Percentiles rank a stretch among this genome's conserved stretches.
phyloP scores from a whole-genome alignment of 2,329 filamentous ascomycete species.

The Fusarium pseudonygamai region DNA sequence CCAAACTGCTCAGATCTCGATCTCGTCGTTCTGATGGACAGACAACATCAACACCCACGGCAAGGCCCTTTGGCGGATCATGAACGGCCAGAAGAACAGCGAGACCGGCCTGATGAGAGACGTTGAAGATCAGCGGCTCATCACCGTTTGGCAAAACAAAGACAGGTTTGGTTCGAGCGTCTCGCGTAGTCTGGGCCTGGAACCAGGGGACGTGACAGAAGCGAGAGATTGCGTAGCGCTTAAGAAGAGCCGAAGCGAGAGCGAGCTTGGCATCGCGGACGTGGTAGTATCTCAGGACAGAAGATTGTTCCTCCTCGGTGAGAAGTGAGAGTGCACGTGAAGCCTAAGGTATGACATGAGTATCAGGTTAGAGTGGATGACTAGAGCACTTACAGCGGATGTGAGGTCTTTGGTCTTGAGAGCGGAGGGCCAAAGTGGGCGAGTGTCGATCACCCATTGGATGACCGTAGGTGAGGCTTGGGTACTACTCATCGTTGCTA shows the following conservation, averaged over 20 bases:
- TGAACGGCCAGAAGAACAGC: slow-evolving; percentile 71
- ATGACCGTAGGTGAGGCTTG: slow-evolving; percentile 52
- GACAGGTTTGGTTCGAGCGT: slow-evolving; percentile 64
- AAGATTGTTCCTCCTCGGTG: slow-evolving; percentile 62
- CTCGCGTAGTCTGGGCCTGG: slow-evolving; percentile 64
- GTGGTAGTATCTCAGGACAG: slow-evolving; percentile 70
- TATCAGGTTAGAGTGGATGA: neutral
- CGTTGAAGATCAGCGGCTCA: slow-evolving; percentile 73
- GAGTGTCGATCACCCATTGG: slow-evolving; percentile 71
- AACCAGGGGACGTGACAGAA: slow-evolving; percentile 69
- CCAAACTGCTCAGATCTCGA: slow-evolving; percentile 68
- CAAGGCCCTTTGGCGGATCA: slow-evolving; percentile 44
- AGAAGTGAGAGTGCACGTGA: slow-evolving; percentile 64
- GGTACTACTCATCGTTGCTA: slow-evolving; percentile 19
- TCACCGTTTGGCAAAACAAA: slow-evolving; percentile 59
- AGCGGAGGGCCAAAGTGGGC: slow-evolving; percentile 64
- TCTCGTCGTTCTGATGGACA: slow-evolving; percentile 74
- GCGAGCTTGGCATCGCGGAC: slow-evolving; percentile 79
- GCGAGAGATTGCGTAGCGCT: slow-evolving; percentile 73
- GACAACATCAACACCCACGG: slow-evolving; percentile 80
- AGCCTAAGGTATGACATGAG: slow-evolving; percentile 53
- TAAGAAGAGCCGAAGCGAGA: slow-evolving; percentile 76
- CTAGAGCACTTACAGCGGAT: slow-evolving; percentile 52
- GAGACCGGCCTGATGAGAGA: slow-evolving; percentile 80
- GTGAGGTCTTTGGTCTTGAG: slow-evolving; percentile 59